Base-by-base conservation (phyloP, 2,329 filamentous ascomycete species). In the Hawksworthiomyces lignivorus region DNA sequence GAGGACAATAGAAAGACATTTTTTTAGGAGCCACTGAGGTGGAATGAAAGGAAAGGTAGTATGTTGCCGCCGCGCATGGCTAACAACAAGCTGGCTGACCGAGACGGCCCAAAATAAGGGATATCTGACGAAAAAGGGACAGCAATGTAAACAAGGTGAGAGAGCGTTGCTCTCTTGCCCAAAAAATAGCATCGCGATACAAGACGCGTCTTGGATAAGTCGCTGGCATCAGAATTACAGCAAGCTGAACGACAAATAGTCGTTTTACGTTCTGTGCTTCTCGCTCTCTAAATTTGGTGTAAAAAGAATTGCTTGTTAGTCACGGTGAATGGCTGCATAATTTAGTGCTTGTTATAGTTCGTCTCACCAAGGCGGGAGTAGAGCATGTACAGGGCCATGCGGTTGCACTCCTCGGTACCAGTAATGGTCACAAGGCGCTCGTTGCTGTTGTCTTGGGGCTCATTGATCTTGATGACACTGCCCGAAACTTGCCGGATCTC, bases 381-480 rank as follows among this genome's bases (percentile, higher is more conserved):
- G 42, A 98, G 78, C 89, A 98, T 96, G 68, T 97, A 98, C 43
- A 98, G 69, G n/a, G 92, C 92, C 89, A 98, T 97, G 58, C 95
- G 87, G 68, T 98, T 98, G 72, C 88, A 96, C 66, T 98, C 92
- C 56, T 94, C 88, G 6, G 92, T 97, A 50, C 92, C 92, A 2
- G 92, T 96, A 54, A 98, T 94, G 14, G 92, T 98, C 44, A 98
- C 92, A 46, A 98, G 72, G 49, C 92, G 83, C 70, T 98, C 92
- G 58, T 97, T 98, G 73, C 87, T 97, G 67, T 94, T 97, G 64
- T 97, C 92, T 62, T 96, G 92, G 2, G 92, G 92, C 62, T 98
- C 92, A 61, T 98, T 97, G 73, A 98, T 98, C 73, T 98, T 98
- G 64, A 98, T 97, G 35, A 98, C 89, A 67, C 90, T 97, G 53